phyloP scores from a whole-genome alignment of 2,329 filamentous ascomycete genomes.

The Fusarium sp. region DNA sequence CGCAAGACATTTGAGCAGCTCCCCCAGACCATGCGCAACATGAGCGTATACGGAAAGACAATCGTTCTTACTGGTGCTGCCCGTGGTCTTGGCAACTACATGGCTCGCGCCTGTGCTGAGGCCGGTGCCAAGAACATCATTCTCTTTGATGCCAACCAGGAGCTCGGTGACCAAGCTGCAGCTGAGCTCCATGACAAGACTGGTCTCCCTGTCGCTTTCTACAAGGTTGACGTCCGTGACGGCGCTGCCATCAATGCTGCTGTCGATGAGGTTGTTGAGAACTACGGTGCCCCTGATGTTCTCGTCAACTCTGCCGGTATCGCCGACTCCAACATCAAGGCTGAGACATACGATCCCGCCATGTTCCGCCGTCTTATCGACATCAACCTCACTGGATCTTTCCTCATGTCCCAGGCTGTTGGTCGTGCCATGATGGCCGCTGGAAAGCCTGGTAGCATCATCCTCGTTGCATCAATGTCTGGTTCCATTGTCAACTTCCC shows the following conservation, averaged over 20 bases:
- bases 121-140: conserved; percentile 79
- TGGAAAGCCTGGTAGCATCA: conserved; percentile 76
- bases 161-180: conserved; percentile 77
- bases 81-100: conserved; percentile 81
- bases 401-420: conserved; percentile 80
- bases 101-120: conserved; percentile 82
- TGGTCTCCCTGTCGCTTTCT: conserved; percentile 79
- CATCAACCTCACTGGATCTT: conserved; percentile 84
- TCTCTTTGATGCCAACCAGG: conserved; percentile 82
- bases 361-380: conserved; percentile 84
- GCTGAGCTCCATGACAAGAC: conserved; percentile 77
- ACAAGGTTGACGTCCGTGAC: conserved; percentile 82
- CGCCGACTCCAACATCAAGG: conserved; percentile 86
- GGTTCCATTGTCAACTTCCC: conserved; percentile 88
- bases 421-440: conserved; percentile 79
- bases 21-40: conserved; percentile 74
- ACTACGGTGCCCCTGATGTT: conserved; percentile 77
- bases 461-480: conserved; percentile 84
- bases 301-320: conserved; percentile 86
- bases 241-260: conserved; percentile 76
- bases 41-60: conserved; percentile 76
- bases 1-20: conserved; percentile 66
- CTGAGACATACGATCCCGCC: conserved; percentile 79
- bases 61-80: conserved; percentile 81
- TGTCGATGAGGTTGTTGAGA: conserved; percentile 72